phyloP scores from a whole-genome alignment of 352 stramenopile species.

The Phytophthora pistaciae region DNA sequence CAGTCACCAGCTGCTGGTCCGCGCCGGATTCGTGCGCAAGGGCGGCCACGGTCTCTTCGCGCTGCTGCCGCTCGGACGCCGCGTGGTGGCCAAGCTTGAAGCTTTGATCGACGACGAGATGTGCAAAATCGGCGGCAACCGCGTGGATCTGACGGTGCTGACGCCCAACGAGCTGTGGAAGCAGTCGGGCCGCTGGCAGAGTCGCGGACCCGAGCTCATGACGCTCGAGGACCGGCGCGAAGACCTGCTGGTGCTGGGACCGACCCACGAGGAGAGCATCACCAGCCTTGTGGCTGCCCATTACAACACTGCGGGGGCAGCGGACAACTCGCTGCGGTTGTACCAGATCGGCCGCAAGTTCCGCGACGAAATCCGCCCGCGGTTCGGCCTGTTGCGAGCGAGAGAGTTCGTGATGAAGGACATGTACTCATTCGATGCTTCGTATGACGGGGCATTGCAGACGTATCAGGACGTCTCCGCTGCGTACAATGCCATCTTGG shows the following conservation, averaged over 20 bases:
- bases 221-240: constrained; percentile 80
- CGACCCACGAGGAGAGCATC: constrained; percentile 89
- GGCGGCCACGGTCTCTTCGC: constrained; percentile 82
- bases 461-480: constrained; percentile 85
- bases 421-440: constrained; percentile 91
- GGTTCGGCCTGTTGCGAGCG: constrained; percentile 84
- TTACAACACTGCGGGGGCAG: constrained; percentile 45
- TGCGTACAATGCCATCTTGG: constrained; percentile 85
- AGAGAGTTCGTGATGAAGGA: constrained; percentile 94
- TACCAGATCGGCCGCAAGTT: constrained; percentile 93
- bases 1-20: constrained; percentile 88
- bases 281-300: constrained; percentile 80
- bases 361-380: constrained; percentile 88
- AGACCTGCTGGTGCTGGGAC: constrained; percentile 72
- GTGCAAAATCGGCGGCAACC: constrained; percentile 80
- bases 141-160: constrained; percentile 83
- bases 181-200: constrained; percentile 86
- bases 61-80: constrained; percentile 80
- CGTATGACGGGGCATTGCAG: constrained; percentile 58
- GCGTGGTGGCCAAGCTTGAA: constrained; percentile 84
- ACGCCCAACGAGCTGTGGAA: constrained; percentile 85
- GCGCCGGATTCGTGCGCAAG: constrained; percentile 90
- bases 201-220: constrained; percentile 85
- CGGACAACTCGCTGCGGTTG: constrained; percentile 66
- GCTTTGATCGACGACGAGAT: constrained; percentile 87